phyloP scores from a whole-genome alignment of 2,329 filamentous ascomycete species.

The Phyllosticta paracitricarpa region DNA sequence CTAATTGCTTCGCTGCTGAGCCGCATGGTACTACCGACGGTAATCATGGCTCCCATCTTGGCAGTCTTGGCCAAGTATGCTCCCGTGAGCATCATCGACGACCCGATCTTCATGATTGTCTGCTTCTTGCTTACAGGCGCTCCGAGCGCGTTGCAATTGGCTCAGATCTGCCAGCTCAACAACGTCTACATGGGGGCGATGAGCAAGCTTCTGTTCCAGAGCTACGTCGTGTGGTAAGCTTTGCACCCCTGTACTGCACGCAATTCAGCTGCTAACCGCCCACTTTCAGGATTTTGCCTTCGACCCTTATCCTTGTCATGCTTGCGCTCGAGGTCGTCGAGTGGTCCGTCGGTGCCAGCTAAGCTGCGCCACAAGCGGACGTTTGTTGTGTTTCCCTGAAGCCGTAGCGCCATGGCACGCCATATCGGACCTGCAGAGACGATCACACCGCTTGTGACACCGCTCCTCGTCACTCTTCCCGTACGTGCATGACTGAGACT shows the following conservation, averaged over 20 bases:
- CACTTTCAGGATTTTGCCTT: slow-evolving; percentile 61
- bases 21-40: slow-evolving; percentile 83
- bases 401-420: background rate
- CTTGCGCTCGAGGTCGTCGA: slow-evolving; percentile 85
- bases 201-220: slow-evolving; percentile 88
- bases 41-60: slow-evolving; percentile 85
- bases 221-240: slow-evolving; percentile 72
- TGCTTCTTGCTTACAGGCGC: slow-evolving; percentile 94
- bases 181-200: slow-evolving; percentile 92
- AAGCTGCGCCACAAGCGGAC: background rate
- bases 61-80: slow-evolving; percentile 83
- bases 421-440: background rate
- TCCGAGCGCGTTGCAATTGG: slow-evolving; percentile 84
- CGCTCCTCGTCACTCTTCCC: background rate
- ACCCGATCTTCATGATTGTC: slow-evolving; percentile 96
- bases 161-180: slow-evolving; percentile 98
- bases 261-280: background rate
- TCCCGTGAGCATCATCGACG: slow-evolving; percentile 86
- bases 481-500: background rate
- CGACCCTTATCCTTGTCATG: slow-evolving; percentile 83
- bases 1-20: slow-evolving; percentile 77
- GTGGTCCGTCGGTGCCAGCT: slow-evolving; percentile 42
- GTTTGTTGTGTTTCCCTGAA: background rate
- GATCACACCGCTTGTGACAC: background rate
- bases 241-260: slow-evolving; percentile 34